These are phyloP conservation scores for Moringa oleifera DNA, from an alignment of 345 rosid genomes.

Conservation along the genomic window DNA sequence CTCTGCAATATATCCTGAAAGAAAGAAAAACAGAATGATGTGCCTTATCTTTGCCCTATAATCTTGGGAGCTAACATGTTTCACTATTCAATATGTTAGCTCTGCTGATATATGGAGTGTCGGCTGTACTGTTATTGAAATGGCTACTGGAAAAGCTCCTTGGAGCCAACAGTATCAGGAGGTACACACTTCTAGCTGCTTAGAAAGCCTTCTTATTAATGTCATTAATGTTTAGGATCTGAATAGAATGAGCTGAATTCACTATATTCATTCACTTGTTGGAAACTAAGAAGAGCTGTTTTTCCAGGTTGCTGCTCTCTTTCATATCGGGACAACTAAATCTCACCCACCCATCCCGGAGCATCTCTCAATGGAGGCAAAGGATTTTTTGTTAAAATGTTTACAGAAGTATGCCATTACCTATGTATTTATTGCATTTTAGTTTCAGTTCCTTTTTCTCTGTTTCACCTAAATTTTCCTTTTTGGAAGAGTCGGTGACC, in stretches of 20 bases:
- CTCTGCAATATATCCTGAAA: too few species aligned
- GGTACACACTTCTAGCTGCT: conserved; percentile 36
- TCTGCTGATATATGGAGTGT: conserved; percentile 98
- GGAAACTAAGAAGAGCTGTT: conserved; percentile 14
- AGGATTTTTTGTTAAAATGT: conserved; percentile 79
- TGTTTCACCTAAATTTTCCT: conserved; percentile 7
- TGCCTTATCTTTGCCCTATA: not conserved
- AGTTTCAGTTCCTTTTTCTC: not conserved
- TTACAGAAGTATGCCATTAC: conserved; percentile 52
- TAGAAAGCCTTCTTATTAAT: conserved; percentile 7
- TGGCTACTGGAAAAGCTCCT: conserved; percentile 98
- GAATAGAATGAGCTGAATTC: not conserved
- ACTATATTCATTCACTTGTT: conserved; percentile 8
- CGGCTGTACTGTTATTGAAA: conserved; percentile 95
- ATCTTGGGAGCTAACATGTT: conserved; percentile 17
- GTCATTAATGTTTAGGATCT: conserved; percentile 4
- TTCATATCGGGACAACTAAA: conserved; percentile 85
- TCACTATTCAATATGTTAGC: conserved; percentile 34
- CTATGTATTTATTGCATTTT: not conserved
- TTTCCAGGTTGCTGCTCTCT: conserved; percentile 90
- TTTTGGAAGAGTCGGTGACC: not conserved
- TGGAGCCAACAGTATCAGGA: conserved; percentile 96
- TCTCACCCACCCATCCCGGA: conserved; percentile 96
- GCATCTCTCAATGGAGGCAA: conserved; percentile 76
- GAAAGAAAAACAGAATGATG: too few species aligned